Base-by-base conservation (phyloP, 1,139 yeast species). In the Pichia sp. region DNA sequence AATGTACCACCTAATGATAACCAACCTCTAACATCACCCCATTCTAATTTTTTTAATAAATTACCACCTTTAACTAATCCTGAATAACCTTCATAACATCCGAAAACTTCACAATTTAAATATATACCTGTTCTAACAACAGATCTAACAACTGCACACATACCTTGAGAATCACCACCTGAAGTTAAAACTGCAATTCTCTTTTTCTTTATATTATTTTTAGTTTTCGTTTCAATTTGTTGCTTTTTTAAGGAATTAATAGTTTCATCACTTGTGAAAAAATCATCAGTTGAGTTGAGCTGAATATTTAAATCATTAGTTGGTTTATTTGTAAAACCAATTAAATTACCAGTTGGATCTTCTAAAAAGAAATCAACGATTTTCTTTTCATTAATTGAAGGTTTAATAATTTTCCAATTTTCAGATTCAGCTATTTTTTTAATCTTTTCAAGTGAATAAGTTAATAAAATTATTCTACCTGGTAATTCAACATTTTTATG, bases 101-200 rank as follows among this genome's bases (percentile, higher is more conserved):
- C 97, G 62, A 74, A 92, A n/a, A 94, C 90, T 55, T 87, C 94
- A 66, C 97, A 92, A n/a, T 89, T 94, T 51, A 80, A 75, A 67
- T 73, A 78, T 52, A 92, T 85, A 42, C 96, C 95, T 3, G 96
- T 78, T 56, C 98, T 76, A 7, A 92, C 95, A 48, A 92, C 95
- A 1, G 97, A 94, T 55, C 98, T 75, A 20, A 92, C 98, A 41
- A 83, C 86, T 2, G 97, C 90, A 64, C 90, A 89, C 98, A 92
- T 92, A 54, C 98, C 98, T 25, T 96, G 98, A 38, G 97, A 89
- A 66, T 90, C 98, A 63, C 98, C 98, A 56, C 98, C 98, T 2
- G 96, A 87, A 2, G 98, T 92, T 92, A 92, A 87, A 42, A 92
- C 94, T 6, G 95, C 98, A 54, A 92, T 85, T 60, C 83, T 76